These are phyloP conservation scores for Myxozyma nipponensis DNA, from an alignment of 805 yeast species.

Conservation along the genomic window DNA sequence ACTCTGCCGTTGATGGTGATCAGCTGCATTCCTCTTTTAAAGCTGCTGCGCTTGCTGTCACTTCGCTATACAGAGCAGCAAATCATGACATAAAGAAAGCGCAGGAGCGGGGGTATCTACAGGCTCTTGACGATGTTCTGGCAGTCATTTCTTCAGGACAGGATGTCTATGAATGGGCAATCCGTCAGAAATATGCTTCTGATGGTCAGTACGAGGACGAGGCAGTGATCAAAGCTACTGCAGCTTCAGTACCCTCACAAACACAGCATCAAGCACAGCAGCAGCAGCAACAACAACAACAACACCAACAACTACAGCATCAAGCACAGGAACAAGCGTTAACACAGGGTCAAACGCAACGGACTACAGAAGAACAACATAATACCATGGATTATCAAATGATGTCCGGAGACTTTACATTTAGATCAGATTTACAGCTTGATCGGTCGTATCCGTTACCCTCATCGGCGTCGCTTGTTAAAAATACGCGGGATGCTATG, in stretches of 20 bases:
- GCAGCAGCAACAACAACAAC: not conserved
- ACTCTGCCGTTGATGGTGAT: constrained; percentile 46
- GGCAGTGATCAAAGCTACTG: not conserved
- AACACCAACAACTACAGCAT: not conserved
- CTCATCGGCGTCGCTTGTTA: constrained; percentile 9
- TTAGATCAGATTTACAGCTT: constrained; percentile 21
- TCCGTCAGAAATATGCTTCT: constrained; percentile 11
- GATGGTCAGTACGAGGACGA: constrained; percentile 7
- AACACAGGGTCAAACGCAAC: not conserved
- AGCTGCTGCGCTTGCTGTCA: constrained; percentile 67
- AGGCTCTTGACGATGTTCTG: constrained; percentile 56
- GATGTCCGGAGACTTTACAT: constrained; percentile 11
- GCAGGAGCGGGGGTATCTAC: constrained; percentile 56
- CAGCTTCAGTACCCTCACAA: not conserved
- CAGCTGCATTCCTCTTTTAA: constrained; percentile 63
- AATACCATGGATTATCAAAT: constrained; percentile 1
- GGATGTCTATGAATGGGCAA: constrained; percentile 29
- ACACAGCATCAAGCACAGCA: not conserved
- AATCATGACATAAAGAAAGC: constrained; percentile 49
- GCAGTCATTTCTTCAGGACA: constrained; percentile 24
- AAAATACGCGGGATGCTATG: constrained; percentile 14
- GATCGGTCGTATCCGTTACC: constrained; percentile 21
- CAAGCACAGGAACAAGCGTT: not conserved
- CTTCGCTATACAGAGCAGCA: constrained; percentile 60
- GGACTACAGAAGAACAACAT: not conserved